A percentile compares a stretch with the other conserved stretches of the same genome.
Evolutionary conservation across 2,329 filamentous ascomycete species (phyloP).

Genomic region (Aspergillus novofumigatus): DNA sequence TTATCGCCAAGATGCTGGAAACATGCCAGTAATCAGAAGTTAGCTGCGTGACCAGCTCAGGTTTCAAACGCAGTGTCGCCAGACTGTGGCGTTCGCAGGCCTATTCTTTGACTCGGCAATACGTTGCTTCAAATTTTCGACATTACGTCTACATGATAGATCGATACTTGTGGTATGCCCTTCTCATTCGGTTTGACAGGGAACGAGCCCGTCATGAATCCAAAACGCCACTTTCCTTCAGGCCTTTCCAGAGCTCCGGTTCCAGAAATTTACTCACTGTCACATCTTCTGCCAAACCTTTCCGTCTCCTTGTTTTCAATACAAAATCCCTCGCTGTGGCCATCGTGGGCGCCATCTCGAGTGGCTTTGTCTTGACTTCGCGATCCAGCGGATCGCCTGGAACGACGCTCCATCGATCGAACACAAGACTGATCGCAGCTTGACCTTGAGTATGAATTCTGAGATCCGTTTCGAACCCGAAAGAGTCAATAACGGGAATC

Average conservation of each 20-base stretch:
- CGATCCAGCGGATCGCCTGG: slow-evolving; percentile 92
- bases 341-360: slow-evolving; percentile 84
- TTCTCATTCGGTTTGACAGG: background rate
- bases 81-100: background rate
- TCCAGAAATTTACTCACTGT: slow-evolving; percentile 95
- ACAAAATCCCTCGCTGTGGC: slow-evolving; percentile 94
- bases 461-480: slow-evolving; percentile 96
- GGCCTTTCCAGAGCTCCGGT: slow-evolving; percentile 81
- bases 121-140: background rate
- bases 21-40: slow-evolving; percentile 59
- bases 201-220: slow-evolving; percentile 48
- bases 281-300: slow-evolving; percentile 92
- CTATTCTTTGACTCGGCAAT: background rate
- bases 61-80: background rate
- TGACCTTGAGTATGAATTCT: slow-evolving; percentile 93
- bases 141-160: slow-evolving; percentile 20
- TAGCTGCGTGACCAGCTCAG: background rate
- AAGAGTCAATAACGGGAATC: slow-evolving; percentile 93
- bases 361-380: slow-evolving; percentile 72
- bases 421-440: slow-evolving; percentile 84
- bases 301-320: slow-evolving; percentile 87
- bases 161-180: background rate
- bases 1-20: slow-evolving; percentile 89
- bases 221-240: slow-evolving; percentile 84
- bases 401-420: slow-evolving; percentile 94